These are phyloP conservation scores for Candida orba DNA, from an alignment of 805 yeast genomes.

Conservation along the genomic window DNA sequence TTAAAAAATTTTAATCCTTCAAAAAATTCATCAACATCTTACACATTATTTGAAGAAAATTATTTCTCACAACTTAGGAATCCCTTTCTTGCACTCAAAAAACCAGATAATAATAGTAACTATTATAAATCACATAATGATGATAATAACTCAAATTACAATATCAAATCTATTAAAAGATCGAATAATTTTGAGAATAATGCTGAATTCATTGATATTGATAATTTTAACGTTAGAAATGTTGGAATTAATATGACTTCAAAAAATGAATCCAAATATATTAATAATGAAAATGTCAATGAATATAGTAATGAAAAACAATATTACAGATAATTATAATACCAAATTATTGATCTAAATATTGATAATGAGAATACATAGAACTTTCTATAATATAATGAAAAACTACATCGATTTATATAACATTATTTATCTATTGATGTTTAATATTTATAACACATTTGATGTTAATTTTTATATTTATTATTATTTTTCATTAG, in stretches of 20 bases:
- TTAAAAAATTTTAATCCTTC: conserved; percentile 4
- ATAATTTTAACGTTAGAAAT: neutral
- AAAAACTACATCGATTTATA: no score
- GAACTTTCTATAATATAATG: no score
- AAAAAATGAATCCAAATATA: neutral
- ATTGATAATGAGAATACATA: no score
- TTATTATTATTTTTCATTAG: neutral
- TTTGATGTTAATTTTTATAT: neutral
- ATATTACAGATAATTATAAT: no score
- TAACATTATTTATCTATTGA: no score
- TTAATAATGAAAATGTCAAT: neutral
- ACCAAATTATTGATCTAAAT: neutral
- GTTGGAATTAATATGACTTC: neutral
- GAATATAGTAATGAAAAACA: no score
- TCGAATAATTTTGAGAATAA: neutral
- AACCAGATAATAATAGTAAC: neutral
- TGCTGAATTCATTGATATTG: neutral
- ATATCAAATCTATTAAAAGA: neutral
- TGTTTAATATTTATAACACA: no score
- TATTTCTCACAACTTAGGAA: conserved; percentile 14
- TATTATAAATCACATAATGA: neutral
- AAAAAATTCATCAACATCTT: neutral
- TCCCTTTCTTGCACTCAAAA: conserved; percentile 8
- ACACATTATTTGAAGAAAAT: neutral
- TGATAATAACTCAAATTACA: neutral